phyloP scores from a whole-genome alignment of 2,329 filamentous ascomycete genomes.

The Trichoderma breve region DNA sequence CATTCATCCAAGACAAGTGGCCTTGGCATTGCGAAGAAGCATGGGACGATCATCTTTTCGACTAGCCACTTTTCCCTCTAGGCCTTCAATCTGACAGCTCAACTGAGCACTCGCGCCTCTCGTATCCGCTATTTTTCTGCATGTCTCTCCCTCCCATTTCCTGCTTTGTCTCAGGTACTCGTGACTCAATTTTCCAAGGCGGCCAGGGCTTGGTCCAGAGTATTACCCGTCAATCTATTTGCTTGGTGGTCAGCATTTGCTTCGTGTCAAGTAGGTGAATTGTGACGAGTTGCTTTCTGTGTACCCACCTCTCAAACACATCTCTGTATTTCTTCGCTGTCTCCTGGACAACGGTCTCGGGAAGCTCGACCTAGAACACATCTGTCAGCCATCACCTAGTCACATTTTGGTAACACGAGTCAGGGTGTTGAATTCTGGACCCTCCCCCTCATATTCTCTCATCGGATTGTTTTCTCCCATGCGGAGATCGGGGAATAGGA shows the following conservation, averaged over 20 bases:
- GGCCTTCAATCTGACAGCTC: neutral
- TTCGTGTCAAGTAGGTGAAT: neutral
- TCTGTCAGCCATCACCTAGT: neutral
- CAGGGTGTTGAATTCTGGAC: neutral
- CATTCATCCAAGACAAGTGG: neutral
- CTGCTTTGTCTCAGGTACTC: neutral
- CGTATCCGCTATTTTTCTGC: neutral
- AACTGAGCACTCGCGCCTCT: neutral
- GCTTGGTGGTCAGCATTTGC: constrained; percentile 1
- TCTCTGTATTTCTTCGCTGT: constrained; percentile 74
- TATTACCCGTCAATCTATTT: constrained; percentile 20
- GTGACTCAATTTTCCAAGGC: constrained; percentile 19
- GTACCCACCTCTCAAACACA: constrained; percentile 50
- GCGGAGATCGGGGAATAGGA: neutral
- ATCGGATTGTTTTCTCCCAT: neutral
- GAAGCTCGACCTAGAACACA: constrained; percentile 29
- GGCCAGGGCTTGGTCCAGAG: constrained; percentile 21
- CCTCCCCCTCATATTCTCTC: neutral
- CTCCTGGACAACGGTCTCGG: constrained; percentile 66
- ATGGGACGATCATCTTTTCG: neutral
- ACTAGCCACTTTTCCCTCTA: neutral
- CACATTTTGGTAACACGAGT: neutral
- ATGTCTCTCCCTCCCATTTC: neutral
- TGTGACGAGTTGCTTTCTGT: neutral
- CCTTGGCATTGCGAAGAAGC: neutral